phyloP scores from a whole-genome alignment of 2,329 filamentous ascomycete species.

The Scedosporium minutisporum region DNA sequence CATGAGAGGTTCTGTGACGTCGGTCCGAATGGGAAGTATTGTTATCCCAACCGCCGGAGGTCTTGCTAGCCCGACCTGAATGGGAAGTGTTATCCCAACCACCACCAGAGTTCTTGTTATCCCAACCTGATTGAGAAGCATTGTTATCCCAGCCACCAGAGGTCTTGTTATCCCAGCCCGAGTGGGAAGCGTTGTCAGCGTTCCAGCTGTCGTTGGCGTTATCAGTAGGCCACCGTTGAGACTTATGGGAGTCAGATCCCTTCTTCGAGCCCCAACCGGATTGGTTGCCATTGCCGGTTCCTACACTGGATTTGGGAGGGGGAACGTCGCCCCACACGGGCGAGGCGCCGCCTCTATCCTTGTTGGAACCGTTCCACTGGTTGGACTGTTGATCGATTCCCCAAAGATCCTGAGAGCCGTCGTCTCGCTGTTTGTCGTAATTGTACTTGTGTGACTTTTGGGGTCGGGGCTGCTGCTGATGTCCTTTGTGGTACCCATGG shows the following conservation, averaged over 20 bases:
- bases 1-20: neutral
- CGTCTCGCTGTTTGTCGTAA: neutral
- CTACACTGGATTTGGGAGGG: constrained; percentile 1
- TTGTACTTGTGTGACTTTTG: neutral
- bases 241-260: neutral
- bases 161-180: neutral
- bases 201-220: neutral
- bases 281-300: neutral
- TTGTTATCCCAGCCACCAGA: neutral
- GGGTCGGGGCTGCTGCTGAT: neutral
- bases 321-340: neutral
- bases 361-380: neutral
- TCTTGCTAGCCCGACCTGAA: neutral
- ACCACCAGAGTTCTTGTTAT: neutral
- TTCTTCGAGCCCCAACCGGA: neutral
- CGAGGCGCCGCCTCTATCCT: neutral
- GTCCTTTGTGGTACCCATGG: no score
- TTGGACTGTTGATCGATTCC: neutral
- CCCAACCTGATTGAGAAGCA: neutral
- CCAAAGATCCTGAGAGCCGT: neutral
- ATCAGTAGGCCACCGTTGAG: neutral
- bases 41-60: neutral
- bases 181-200: neutral
- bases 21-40: neutral
- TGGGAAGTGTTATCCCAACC: neutral